These are phyloP conservation scores for Vigna angularis DNA, from an alignment of 306 rosid genomes.

Conservation along the genomic window DNA sequence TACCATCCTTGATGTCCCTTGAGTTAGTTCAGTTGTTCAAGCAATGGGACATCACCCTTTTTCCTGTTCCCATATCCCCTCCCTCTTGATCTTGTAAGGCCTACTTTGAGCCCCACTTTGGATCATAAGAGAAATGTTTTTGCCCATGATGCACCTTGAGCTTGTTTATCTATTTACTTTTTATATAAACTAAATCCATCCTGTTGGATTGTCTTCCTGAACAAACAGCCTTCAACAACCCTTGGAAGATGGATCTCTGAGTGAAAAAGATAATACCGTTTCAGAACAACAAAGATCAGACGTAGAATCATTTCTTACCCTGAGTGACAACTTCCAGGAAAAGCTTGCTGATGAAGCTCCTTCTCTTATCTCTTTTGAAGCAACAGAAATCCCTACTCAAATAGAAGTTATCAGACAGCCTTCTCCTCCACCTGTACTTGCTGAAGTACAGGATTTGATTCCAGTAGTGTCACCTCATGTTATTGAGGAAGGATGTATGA, in stretches of 20 bases:
- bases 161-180: slow-evolving; percentile 32
- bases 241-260: slow-evolving; percentile 53
- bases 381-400: slow-evolving; percentile 57
- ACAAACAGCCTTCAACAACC: slow-evolving; percentile 67
- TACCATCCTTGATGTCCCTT: not conserved
- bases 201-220: slow-evolving; percentile 45
- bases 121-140: not conserved
- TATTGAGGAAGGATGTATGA: slow-evolving; percentile 54
- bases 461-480: slow-evolving; percentile 68
- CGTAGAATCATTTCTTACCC: slow-evolving; percentile 53
- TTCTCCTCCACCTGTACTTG: slow-evolving; percentile 94
- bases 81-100: not conserved
- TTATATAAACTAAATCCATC: slow-evolving; percentile 25
- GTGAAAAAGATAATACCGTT: slow-evolving; percentile 53
- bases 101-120: not conserved
- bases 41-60: not conserved
- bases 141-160: slow-evolving; percentile 15
- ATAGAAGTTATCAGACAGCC: slow-evolving; percentile 77
- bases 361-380: slow-evolving; percentile 84
- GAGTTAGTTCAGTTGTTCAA: slow-evolving; percentile 13
- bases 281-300: slow-evolving; percentile 54
- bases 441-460: slow-evolving; percentile 85
- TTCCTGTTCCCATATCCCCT: not conserved
- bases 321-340: slow-evolving; percentile 51
- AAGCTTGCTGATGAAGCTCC: slow-evolving; percentile 53